Evolutionary conservation across 139 green algal species (phyloP), one percentile per base, ranked within the genome.

Genomic region (Dunaliella primolecta): DNA sequence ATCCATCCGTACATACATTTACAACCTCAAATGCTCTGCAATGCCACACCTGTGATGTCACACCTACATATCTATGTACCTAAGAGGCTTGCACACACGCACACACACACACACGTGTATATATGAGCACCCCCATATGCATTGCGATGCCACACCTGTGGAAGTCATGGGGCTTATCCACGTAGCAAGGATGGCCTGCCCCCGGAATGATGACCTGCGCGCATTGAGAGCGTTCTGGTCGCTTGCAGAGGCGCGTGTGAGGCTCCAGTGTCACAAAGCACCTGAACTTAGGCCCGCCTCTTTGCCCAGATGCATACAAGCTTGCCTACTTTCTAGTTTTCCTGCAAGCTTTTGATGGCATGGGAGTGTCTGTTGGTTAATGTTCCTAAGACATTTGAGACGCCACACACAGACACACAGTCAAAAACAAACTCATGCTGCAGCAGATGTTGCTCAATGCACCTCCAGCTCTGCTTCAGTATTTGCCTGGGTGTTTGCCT

Each of bases 141-240:
- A 64, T 64, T 25, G 46, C 46, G 7, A 64, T 25, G 46, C 7
- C 46, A 25, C 7, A 64, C 46, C 46, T 64, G 81, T 88, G 81
- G 36, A 90, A 88, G 20, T 81, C 36, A 1, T 80, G 55, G 0
- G 84, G 81, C 36, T 88, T 84, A 35, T 90, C 87, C 74, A 86
- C 81, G 80, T 90, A 90, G 84, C 84, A 86, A n/a, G 83, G 71
- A 72, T 90, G 84, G 20, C 83, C 83, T 2, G 87, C 87, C 15
- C 81, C 75, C 15, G 74, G 81, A 1, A 90, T 81, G 27, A 86
- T 75, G 0, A 86, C 80, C 87, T 90, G 83, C 0, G n/a, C 30
- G 32, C 3, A 32, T 38, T 32, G 2, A 1, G 23, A 37, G 36
- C 3, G 55, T 29, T 76, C 7, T 64, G 46, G 7, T 7, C 15